Evolutionary conservation across 352 stramenopile species (phyloP).

Genomic region (Globisporangium spiculum): DNA sequence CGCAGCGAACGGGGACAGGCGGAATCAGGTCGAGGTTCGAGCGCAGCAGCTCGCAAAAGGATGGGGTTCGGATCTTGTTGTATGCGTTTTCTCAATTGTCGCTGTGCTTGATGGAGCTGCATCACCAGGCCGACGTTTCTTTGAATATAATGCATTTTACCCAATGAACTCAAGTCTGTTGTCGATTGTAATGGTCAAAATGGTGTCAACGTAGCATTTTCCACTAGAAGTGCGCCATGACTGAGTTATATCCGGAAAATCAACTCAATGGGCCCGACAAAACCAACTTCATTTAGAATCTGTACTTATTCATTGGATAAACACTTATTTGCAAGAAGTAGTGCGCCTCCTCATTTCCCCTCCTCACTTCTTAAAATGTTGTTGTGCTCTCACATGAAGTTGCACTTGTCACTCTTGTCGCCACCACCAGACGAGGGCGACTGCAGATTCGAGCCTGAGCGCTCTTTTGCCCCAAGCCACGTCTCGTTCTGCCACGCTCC

Average conservation of each 20-base stretch:
- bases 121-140: neutral
- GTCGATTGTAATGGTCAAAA: no score
- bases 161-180: no score
- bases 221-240: neutral
- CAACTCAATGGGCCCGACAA: neutral
- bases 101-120: neutral
- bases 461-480: neutral
- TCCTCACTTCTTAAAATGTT: neutral
- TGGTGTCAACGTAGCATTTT: neutral
- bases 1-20: neutral
- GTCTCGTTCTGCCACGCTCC: constrained; percentile 8
- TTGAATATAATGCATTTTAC: neutral
- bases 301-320: neutral
- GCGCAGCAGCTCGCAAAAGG: neutral
- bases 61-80: neutral
- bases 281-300: neutral
- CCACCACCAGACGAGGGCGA: neutral
- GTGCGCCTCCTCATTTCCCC: neutral
- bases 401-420: constrained; percentile 7
- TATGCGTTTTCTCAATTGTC: neutral
- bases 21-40: neutral
- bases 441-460: neutral
- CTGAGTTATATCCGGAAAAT: neutral
- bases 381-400: constrained; percentile 13
- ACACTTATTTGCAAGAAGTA: neutral